Evolutionary conservation across 2,329 filamentous ascomycete species (phyloP).

Genomic region (Claviceps arundinis): DNA sequence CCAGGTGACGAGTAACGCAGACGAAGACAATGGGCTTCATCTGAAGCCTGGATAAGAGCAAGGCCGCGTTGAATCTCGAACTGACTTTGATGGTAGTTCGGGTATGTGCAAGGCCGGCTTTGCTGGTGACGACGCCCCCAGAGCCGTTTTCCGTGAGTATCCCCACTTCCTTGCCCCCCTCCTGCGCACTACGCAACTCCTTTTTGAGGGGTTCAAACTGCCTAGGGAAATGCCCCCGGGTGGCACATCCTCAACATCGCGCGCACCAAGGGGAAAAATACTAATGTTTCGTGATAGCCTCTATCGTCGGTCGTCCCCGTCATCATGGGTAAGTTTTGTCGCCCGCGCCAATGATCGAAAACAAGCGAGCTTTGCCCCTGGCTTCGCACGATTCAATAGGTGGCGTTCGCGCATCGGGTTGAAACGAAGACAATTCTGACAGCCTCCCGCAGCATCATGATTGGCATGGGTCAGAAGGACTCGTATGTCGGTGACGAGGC

Average conservation of each 20-base stretch:
- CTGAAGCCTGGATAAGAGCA: background rate
- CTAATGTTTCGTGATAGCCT: slow-evolving; percentile 50
- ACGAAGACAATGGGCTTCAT: background rate
- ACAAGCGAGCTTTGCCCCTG: background rate
- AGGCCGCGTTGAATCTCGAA: slow-evolving; percentile 1
- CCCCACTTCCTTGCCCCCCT: slow-evolving; percentile 20
- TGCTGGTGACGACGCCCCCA: slow-evolving; percentile 99
- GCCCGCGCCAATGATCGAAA: background rate
- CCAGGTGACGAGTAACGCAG: background rate
- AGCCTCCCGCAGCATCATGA: slow-evolving; percentile 74
- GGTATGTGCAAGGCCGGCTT: slow-evolving; percentile 99
- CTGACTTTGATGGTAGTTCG: slow-evolving; percentile 56
- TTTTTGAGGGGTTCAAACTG: slow-evolving; percentile 3
- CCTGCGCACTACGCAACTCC: slow-evolving; percentile 6
- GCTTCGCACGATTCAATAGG: background rate
- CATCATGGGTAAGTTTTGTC: slow-evolving; percentile 83
- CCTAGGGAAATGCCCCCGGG: background rate
- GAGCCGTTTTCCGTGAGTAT: slow-evolving; percentile 98
- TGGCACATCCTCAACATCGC: background rate
- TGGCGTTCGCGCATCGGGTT: background rate
- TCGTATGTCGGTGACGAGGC: slow-evolving; percentile 99
- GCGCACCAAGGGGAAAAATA: slow-evolving; percentile 7
- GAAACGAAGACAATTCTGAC: slow-evolving; percentile 6
- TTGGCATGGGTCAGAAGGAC: slow-evolving; percentile 99
- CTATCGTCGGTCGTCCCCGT: slow-evolving; percentile 98